Base-by-base conservation (phyloP, 169 alveolate genomes). In the Plasmodium fragile region DNA sequence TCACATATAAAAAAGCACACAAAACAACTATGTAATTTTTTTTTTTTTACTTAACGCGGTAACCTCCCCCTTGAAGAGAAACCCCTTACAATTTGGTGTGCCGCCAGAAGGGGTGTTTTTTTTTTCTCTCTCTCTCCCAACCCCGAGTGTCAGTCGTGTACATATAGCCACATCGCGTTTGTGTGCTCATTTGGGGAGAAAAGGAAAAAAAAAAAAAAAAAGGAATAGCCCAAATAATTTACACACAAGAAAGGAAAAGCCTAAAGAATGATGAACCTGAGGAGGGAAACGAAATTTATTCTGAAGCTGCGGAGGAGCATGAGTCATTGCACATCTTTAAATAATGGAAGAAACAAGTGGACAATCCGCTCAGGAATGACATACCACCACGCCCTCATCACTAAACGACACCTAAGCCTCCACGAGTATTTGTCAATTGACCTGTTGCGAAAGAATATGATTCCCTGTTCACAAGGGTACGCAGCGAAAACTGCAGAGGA, bases 401-500 rank as follows among this genome's bases (percentile, higher is more conserved):
- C 71, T 4, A 95, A 81, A 73, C 93, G 97, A 13, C 95, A 83
- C 32, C 70, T 96, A 71, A 96, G 96, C 43, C 92, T 97, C n/a
- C 96, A 95, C 39, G 98, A 97, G 69, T 95, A 90, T 83, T 92
- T 91, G 30, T 96, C 98, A 34, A 84, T 97, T 95, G 87, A 75
- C 34, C 34, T 97, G 43, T 91, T 96, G 22, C 95, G 95, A 55
- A 70, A 73, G 6, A 89, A 96, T 97, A 95, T 92, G 22, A 92
- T 97, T 0, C 95, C 96, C 18, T 96, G 96, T 71, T 97, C 98
- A 8, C 87, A 83, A 92, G 91, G 94, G 71, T 92, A 30, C 53
- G 87, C 93, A 34, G 98, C 98, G 16, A 80, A 91, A 39, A 92
- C 97, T 0, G 96, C 97, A 25, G 95, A 77, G 72, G 98, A 97